phyloP scores from a whole-genome alignment of 495 filamentous ascomycete genomes.

The Letharia columbiana region DNA sequence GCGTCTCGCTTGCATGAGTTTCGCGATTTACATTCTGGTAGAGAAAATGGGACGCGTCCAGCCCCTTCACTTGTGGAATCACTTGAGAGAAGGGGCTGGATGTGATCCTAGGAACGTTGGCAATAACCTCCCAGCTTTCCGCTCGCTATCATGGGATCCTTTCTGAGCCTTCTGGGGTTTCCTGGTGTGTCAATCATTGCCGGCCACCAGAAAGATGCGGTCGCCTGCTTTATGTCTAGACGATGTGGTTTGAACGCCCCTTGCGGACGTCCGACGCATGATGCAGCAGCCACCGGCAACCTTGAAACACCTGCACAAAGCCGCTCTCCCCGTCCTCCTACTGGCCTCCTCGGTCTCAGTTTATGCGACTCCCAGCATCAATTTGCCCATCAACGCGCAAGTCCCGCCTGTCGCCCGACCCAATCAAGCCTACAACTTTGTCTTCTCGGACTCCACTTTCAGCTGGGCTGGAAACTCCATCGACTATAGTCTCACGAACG shows the following conservation, averaged over 20 bases:
- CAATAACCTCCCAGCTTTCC: neutral
- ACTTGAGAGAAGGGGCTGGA: neutral
- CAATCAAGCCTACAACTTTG: constrained; percentile 54
- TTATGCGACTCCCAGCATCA: constrained; percentile 41
- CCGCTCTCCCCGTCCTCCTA: constrained; percentile 28
- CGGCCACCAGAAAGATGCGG: neutral
- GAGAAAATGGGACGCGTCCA: constrained; percentile 11
- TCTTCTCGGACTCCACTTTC: constrained; percentile 62
- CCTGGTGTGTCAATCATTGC: neutral
- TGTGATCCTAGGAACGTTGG: constrained; percentile 1
- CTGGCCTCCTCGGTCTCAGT: constrained; percentile 30
- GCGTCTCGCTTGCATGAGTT: neutral
- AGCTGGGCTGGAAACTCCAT: constrained; percentile 42
- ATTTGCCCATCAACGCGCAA: constrained; percentile 68
- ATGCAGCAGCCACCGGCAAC: neutral
- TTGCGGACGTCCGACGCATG: constrained; percentile 1
- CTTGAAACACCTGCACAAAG: constrained; percentile 23
- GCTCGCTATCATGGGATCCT: neutral
- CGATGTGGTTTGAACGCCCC: constrained; percentile 3
- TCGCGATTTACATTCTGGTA: constrained; percentile 14
- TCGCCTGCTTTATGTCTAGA: constrained; percentile 3
- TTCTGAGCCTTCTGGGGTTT: neutral
- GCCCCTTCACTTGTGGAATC: constrained; percentile 1
- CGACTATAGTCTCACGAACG: constrained; percentile 52
- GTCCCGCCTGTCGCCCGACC: constrained; percentile 66